These are phyloP conservation scores for Sugiyamaella pinicola DNA, from an alignment of 1,139 yeast genomes.

Conservation along the genomic window DNA sequence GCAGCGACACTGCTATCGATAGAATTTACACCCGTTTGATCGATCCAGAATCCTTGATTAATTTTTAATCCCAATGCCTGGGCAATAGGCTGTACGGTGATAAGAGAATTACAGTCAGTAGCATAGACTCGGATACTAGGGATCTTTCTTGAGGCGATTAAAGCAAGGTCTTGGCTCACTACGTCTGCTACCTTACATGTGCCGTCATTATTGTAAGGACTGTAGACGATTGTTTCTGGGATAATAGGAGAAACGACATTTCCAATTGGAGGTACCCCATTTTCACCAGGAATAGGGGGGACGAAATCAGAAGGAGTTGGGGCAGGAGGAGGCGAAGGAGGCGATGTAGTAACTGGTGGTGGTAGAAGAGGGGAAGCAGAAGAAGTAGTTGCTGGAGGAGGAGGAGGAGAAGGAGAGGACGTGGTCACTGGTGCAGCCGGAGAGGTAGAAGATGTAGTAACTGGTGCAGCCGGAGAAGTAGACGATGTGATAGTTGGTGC, in stretches of 20 bases:
- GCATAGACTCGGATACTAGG: slow-evolving; percentile 74
- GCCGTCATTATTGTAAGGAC: slow-evolving; percentile 73
- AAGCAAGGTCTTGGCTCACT: slow-evolving; percentile 60
- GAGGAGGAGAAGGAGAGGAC: slow-evolving; percentile 15
- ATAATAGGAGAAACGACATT: slow-evolving; percentile 27
- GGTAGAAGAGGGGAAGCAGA: slow-evolving; percentile 17
- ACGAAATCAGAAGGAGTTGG: slow-evolving; percentile 11
- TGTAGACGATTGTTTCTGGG: slow-evolving; percentile 69
- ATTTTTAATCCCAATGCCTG: slow-evolving; percentile 64
- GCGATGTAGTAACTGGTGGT: slow-evolving; percentile 23
- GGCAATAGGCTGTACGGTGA: slow-evolving; percentile 66
- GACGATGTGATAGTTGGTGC: not conserved
- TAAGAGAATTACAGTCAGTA: slow-evolving; percentile 74
- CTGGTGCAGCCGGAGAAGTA: slow-evolving; percentile 16
- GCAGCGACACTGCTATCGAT: slow-evolving; percentile 61
- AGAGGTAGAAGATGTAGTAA: slow-evolving; percentile 8
- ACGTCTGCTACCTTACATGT: slow-evolving; percentile 61
- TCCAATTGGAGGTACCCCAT: slow-evolving; percentile 20
- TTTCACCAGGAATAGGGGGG: slow-evolving; percentile 11
- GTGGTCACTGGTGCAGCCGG: slow-evolving; percentile 10
- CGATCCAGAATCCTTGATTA: slow-evolving; percentile 88
- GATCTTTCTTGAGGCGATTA: slow-evolving; percentile 64
- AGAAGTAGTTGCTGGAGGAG: slow-evolving; percentile 4
- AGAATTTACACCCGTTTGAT: slow-evolving; percentile 60
- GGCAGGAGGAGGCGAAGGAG: slow-evolving; percentile 27